Conservation (phyloP, 345 rosid genomes). For the Raphanus raphanistrum region DNA sequence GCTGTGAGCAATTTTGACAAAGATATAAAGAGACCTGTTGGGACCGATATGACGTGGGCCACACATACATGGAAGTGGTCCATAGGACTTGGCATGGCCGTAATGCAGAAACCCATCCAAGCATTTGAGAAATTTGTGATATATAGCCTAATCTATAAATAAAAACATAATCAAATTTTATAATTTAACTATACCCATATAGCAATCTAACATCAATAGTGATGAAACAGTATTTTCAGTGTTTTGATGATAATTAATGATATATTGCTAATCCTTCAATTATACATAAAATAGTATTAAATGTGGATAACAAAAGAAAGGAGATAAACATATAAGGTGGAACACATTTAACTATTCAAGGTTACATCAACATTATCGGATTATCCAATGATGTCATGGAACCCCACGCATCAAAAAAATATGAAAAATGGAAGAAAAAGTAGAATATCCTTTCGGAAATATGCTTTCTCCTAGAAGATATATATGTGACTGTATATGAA, state of each 20-base stretch:
- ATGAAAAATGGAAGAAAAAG: not conserved
- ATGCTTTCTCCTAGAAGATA: conserved; percentile 3
- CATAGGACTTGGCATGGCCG: conserved; percentile 27
- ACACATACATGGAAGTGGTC: conserved; percentile 22
- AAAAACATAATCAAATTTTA: not conserved
- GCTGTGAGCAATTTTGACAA: conserved; percentile 17
- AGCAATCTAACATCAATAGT: not conserved
- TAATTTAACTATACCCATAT: not conserved
- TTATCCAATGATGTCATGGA: conserved; percentile 33
- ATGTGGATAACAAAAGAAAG: conserved; percentile 32
- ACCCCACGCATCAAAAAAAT: not conserved
- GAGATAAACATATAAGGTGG: conserved; percentile 13
- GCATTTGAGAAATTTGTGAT: not conserved
- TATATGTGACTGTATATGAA: not conserved
- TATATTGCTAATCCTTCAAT: not conserved
- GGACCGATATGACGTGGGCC: conserved; percentile 31
- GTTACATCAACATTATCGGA: conserved; percentile 34
- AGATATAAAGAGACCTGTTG: not conserved
- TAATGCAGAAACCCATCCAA: conserved; percentile 13
- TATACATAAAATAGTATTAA: conserved; percentile 6
- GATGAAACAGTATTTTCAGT: not conserved
- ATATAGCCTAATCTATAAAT: not conserved
- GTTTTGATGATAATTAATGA: not conserved
- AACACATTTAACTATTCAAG: conserved; percentile 9
- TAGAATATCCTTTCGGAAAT: conserved; percentile 31